phyloP scores from a whole-genome alignment of 2,329 filamentous ascomycete genomes.

The Penicillium sp. region DNA sequence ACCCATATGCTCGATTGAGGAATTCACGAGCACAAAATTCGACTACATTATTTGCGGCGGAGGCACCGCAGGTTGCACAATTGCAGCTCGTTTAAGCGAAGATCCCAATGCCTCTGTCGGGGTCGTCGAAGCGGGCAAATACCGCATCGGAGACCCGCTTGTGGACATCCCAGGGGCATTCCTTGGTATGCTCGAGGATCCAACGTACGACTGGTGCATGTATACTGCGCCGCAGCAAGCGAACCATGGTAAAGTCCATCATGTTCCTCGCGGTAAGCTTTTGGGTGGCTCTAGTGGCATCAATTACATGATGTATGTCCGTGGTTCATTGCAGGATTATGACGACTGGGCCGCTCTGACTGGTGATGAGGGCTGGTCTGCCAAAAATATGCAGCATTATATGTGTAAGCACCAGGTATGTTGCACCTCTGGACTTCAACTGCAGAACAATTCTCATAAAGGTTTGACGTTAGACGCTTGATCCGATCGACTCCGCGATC shows the following conservation, averaged over 20 bases:
- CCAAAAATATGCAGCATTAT: slow-evolving; percentile 12
- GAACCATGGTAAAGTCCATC: too few relatives aligned
- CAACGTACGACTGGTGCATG: too few relatives aligned
- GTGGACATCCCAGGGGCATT: too few relatives aligned
- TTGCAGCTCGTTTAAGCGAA: slow-evolving; percentile 1
- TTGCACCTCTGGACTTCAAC: too few relatives aligned
- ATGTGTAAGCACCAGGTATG: too few relatives aligned
- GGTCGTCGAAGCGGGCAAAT: slow-evolving; percentile 7
- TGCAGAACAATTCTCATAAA: too few relatives aligned
- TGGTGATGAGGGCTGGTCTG: slow-evolving; percentile 12
- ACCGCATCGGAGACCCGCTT: too few relatives aligned
- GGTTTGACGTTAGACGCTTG: slow-evolving; percentile 20
- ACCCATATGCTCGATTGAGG: too few relatives aligned
- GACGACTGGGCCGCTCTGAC: slow-evolving; percentile 2
- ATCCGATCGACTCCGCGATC: slow-evolving; percentile 17
- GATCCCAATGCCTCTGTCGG: slow-evolving; percentile 5
- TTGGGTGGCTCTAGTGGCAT: slow-evolving; percentile 1
- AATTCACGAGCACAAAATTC: too few relatives aligned
- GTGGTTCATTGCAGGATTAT: slow-evolving; percentile 5
- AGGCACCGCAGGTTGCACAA: slow-evolving; percentile 6
- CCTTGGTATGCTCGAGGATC: too few relatives aligned
- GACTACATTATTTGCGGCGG: slow-evolving; percentile 9
- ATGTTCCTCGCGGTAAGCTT: neutral
- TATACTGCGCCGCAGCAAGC: too few relatives aligned
- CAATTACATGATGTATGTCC: slow-evolving; percentile 8